Percentiles rank a stretch among this genome's conserved stretches.
phyloP scores from a whole-genome alignment of 106 monocot genomes.

The Vanilla planifolia region DNA sequence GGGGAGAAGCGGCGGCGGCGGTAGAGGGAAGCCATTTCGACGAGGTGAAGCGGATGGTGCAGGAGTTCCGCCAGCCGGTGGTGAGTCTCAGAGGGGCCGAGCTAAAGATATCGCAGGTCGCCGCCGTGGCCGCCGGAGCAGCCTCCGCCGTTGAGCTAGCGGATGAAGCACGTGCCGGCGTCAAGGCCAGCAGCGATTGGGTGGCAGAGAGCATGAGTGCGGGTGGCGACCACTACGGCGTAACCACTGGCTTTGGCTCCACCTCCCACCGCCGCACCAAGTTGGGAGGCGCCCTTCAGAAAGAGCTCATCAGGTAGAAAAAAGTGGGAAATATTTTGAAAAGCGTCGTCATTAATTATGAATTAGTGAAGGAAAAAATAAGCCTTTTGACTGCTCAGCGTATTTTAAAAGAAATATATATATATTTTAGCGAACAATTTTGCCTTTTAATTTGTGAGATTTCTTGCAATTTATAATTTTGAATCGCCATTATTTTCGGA shows the following conservation, averaged over 20 bases:
- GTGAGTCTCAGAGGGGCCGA: conserved; percentile 14
- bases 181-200: conserved; percentile 58
- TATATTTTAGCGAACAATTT: too few relatives aligned
- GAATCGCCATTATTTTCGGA: too few relatives aligned
- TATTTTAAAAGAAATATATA: too few relatives aligned
- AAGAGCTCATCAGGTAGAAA: conserved; percentile 76
- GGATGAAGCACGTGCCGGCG: conserved; percentile 26
- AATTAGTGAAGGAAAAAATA: too few relatives aligned
- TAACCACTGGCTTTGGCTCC: conserved; percentile 73
- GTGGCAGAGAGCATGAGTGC: conserved; percentile 41
- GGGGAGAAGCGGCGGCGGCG: conserved; percentile 18
- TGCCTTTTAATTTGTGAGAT: too few relatives aligned
- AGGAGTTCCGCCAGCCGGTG: conserved; percentile 13
- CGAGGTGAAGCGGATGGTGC: conserved; percentile 26
- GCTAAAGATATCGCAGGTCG: conserved; percentile 21
- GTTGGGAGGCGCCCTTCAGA: conserved; percentile 56
- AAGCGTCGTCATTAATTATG: too few relatives aligned
- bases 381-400: too few relatives aligned
- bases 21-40: conserved; percentile 21
- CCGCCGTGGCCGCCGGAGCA: conserved; percentile 5
- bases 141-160: conserved; percentile 16
- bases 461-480: too few relatives aligned
- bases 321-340: too few relatives aligned
- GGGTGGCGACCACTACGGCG: conserved; percentile 63
- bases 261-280: conserved; percentile 67